Base-by-base conservation (phyloP, 1,284 basidiomycete genomes). In the Cutaneotrichosporon curvatum region DNA sequence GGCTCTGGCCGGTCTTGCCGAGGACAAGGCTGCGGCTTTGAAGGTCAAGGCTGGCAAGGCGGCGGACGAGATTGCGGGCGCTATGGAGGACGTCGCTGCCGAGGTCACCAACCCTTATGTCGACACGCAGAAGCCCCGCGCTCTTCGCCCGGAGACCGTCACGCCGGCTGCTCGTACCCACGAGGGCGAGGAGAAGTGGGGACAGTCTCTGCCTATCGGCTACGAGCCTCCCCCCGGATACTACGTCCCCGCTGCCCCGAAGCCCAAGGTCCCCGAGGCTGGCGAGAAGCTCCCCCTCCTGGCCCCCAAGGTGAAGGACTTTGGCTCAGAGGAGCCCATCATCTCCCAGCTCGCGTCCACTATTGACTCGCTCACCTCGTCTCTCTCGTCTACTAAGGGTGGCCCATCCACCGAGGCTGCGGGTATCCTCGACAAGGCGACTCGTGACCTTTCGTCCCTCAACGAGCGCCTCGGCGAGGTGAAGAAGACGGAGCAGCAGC, bases 171-270 rank as follows among this genome's bases (percentile, higher is more conserved):
- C 58, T 47, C 64, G 64, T 48, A 55, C 59, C 19, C 50, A 51
- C 53, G 62, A 63, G 48, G 67, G 68, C 31, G 73, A 78, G 47
- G 74, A 78, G 51, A 70, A 85, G 22, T 92, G 91, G 65, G 78
- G 72, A 14, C 65, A 69, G 31, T 81, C 84, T n/a, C 77, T 95
- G 31, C 91, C 90, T 19, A 72, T 96, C 45, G 91, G 90, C 7
- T 87, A 86, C 64, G 89, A 95, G 68, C 86, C 85, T 15, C 90
- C 90, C 37, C 88, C 87, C 25, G 91, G 91, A 18, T 94, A 81
- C 71, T 75, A 71, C 76, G 43, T 71, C 49, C 58, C 64, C 33
- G 60, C 69, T 7, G 36, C 51, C 15, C 43, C 59, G 25, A 57
- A 55, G 43, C 40, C 55, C 28, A 53, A 61, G 38, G 21, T 38